Evolutionary conservation across 805 yeast species (phyloP), one percentile per base, ranked within the genome.

Genomic region (Zygosaccharomyces lentus): DNA sequence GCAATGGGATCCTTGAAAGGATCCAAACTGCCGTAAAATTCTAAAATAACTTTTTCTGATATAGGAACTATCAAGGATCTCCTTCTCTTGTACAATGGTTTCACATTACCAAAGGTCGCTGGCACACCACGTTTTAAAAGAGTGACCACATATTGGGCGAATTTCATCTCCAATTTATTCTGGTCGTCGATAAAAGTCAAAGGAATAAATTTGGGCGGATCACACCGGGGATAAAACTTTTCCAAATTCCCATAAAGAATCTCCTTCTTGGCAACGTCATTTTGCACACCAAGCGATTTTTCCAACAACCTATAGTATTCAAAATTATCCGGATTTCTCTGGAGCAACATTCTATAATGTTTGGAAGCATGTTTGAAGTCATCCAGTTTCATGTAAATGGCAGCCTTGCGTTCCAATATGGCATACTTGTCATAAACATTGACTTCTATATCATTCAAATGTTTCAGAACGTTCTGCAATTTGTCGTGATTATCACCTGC

Each of bases 41-140:
- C 75, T 35, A 66, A 51, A 9, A 82, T 86, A 46, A 85, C 67
- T 27, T 74, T 61, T 48, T 75, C 80, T 46, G 87, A 74, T 2
- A 73, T 52, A 7, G 56, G 51, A 15, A 65, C 61, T 55, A 67
- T 71, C 39, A 61, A 71, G 8, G 54, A 50, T 29, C 55, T 46
- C 55, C 74, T 65, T 41, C 72, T 76, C 45, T 70, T 74, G 67
- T 87, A 87, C 52, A 89, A 72, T 1, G 95, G 86, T 67, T 90
- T 89, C 41, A 93, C 79, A 56, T 87, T 84, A 45, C 84, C 84
- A 67, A 90, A 93, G 4, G 93, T 77, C 1, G 96, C 86, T 4
- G 98, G 98, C 27, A 89, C 93, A 34, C 96, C 95, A 46, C 88
- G 76, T 51, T 75, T 68, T 56, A 93, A 75, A 59, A 83, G 86